Evolutionary conservation across 176 grass and related monocot species (phyloP).

Genomic region (Secale cereale): DNA sequence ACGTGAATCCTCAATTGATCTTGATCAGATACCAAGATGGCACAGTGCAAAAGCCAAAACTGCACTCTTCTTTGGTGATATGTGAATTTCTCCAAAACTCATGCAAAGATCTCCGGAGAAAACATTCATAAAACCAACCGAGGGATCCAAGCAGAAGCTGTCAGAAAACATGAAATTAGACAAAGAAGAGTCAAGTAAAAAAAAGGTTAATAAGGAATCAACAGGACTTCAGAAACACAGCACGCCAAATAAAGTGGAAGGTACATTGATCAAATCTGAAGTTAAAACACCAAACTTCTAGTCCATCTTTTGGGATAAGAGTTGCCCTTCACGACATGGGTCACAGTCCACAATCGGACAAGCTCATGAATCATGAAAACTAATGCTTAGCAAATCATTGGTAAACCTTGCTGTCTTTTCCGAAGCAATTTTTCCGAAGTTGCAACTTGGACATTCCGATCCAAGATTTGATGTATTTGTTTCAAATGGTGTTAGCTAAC

Average conservation of each 20-base stretch:
- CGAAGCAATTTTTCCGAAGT: neutral
- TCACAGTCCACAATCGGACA: neutral
- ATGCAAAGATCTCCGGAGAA: neutral
- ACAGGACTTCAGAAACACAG: neutral
- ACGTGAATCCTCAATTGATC: neutral
- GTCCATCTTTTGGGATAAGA: neutral
- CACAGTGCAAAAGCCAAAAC: neutral
- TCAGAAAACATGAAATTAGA: slow-evolving; percentile 15
- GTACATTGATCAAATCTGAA: slow-evolving; percentile 9
- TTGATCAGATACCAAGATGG: neutral
- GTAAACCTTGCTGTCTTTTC: neutral
- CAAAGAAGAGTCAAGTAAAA: neutral
- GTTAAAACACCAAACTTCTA: neutral
- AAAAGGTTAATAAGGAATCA: neutral
- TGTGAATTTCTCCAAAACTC: neutral
- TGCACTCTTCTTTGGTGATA: neutral
- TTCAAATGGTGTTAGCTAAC: neutral
- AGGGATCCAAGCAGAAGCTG: slow-evolving; percentile 25
- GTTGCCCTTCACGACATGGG: neutral
- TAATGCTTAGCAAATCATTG: neutral
- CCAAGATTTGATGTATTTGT: neutral
- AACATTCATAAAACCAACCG: neutral
- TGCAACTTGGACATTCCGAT: neutral
- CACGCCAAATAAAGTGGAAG: neutral
- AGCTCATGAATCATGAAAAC: neutral